Conservation (phyloP, 352 stramenopile species). For the Phytophthora melonis region DNA sequence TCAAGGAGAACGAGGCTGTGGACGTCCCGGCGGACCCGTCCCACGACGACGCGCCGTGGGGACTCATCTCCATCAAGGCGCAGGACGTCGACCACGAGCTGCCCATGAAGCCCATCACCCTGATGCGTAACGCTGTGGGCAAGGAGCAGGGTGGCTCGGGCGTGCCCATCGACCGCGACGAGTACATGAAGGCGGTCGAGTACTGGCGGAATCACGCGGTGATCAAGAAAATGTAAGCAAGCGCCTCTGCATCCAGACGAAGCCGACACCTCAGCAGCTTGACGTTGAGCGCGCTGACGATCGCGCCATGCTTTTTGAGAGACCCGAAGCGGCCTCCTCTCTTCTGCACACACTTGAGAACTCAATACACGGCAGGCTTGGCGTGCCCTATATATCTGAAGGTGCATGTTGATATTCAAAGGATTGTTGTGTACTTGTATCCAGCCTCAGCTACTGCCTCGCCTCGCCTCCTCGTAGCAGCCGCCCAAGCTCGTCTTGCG, state of each 20-base stretch:
- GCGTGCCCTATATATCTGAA: conserved; percentile 36
- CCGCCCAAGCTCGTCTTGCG: conserved; percentile 17
- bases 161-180: conserved; percentile 78
- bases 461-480: not conserved
- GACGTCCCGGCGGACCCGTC: conserved; percentile 49
- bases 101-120: conserved; percentile 98
- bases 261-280: conserved; percentile 23
- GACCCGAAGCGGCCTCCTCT: conserved; percentile 6
- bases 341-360: conserved; percentile 20
- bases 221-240: conserved; percentile 72
- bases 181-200: conserved; percentile 88
- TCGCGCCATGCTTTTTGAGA: conserved; percentile 23
- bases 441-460: conserved; percentile 16
- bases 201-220: conserved; percentile 91
- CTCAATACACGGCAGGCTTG: conserved; percentile 28
- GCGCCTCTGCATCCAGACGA: conserved; percentile 4
- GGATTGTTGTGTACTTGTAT: conserved; percentile 34
- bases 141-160: conserved; percentile 94
- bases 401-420: conserved; percentile 54
- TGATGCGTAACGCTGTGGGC: conserved; percentile 98
- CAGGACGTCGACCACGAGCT: conserved; percentile 96
- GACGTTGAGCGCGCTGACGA: conserved; percentile 16
- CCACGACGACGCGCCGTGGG: conserved; percentile 85
- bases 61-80: conserved; percentile 98
- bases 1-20: conserved; percentile 94